phyloP scores from a whole-genome alignment of 805 yeast species.

The Sugiyamaella marilandica region DNA sequence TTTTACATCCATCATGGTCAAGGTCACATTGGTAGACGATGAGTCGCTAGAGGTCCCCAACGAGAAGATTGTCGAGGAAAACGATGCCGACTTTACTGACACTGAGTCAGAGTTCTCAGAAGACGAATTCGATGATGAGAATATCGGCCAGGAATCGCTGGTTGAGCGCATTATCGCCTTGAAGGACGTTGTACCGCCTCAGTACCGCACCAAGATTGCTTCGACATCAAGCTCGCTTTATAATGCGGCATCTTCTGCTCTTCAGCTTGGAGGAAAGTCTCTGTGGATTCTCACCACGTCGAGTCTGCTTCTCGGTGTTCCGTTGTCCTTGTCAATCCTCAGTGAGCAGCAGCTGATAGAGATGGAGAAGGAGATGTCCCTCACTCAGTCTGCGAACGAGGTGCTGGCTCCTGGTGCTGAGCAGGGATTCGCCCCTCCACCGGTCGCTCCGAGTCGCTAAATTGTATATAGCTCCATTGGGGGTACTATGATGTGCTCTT shows the following conservation, averaged over 20 bases:
- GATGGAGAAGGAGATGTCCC: conserved; percentile 85
- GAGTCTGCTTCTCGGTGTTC: conserved; percentile 83
- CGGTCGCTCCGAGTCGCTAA: not conserved
- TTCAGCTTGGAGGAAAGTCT: conserved; percentile 63
- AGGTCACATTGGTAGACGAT: conserved; percentile 59
- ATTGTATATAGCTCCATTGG: not conserved
- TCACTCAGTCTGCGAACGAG: conserved; percentile 29
- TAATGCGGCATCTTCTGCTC: conserved; percentile 41
- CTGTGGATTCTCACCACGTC: conserved; percentile 86
- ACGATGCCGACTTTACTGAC: conserved; percentile 44
- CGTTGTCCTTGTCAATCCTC: conserved; percentile 80
- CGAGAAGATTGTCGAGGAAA: conserved; percentile 33
- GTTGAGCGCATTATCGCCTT: conserved; percentile 86
- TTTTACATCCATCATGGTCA: conserved; percentile 49
- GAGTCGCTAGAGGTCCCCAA: conserved; percentile 33
- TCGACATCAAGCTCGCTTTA: conserved; percentile 31
- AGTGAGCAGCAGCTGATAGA: conserved; percentile 92
- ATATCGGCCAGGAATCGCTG: conserved; percentile 71
- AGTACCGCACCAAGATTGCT: conserved; percentile 56
- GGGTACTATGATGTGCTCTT: not conserved
- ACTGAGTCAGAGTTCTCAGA: conserved; percentile 49
- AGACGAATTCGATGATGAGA: conserved; percentile 59
- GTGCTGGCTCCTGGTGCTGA: conserved; percentile 36
- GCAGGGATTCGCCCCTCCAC: conserved; percentile 30
- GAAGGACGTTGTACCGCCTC: conserved; percentile 87